Evolutionary conservation across 305 asterid genomes (phyloP).

Genomic region (Fraxinus nigra): DNA sequence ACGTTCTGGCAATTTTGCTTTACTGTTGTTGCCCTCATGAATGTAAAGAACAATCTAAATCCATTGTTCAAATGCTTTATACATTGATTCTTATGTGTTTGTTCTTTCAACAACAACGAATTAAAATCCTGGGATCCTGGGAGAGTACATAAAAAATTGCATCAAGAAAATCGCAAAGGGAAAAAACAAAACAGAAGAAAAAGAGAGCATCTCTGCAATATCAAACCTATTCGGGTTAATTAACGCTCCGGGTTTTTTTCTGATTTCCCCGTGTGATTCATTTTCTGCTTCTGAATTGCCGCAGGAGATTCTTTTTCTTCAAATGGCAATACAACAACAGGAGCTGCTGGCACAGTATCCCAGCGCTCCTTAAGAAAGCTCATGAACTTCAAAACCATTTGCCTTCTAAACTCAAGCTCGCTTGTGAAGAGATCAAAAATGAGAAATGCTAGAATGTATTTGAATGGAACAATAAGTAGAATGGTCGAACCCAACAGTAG

Average conservation of each 20-base stretch:
- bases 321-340: slow-evolving; percentile 78
- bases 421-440: slow-evolving; percentile 79
- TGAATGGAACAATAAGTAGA: slow-evolving; percentile 77
- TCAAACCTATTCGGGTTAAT: slow-evolving; percentile 15
- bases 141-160: neutral
- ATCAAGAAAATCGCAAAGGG: neutral
- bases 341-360: slow-evolving; percentile 85
- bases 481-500: slow-evolving; percentile 54
- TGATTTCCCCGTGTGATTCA: slow-evolving; percentile 32
- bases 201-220: neutral
- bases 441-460: slow-evolving; percentile 58
- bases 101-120: neutral
- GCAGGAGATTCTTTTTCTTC: slow-evolving; percentile 43
- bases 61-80: neutral
- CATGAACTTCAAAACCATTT: slow-evolving; percentile 66
- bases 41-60: neutral
- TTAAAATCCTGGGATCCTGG: neutral
- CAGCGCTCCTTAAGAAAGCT: slow-evolving; percentile 78
- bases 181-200: neutral
- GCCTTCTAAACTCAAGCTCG: slow-evolving; percentile 75
- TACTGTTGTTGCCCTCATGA: neutral
- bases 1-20: slow-evolving; percentile 13
- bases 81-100: neutral
- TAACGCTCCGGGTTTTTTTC: slow-evolving; percentile 34
- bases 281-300: slow-evolving; percentile 29